These are phyloP conservation scores for Lipomyces chichibuensis DNA, from an alignment of 805 yeast genomes.

Conservation along the genomic window DNA sequence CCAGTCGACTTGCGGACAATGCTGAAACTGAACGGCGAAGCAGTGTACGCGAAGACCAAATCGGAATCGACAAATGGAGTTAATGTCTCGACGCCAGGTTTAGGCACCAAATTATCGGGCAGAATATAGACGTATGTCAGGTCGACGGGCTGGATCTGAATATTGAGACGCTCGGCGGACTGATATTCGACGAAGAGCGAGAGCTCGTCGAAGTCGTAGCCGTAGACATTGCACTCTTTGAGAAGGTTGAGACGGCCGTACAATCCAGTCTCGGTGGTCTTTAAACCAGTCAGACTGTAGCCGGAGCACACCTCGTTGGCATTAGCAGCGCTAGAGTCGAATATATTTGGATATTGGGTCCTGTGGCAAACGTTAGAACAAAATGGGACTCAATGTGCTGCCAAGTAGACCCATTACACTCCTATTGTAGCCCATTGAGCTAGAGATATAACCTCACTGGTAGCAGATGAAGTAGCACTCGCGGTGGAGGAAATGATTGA, in stretches of 20 bases:
- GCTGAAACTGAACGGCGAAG: slow-evolving; percentile 34
- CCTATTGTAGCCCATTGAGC: background rate
- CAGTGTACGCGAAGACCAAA: slow-evolving; percentile 10
- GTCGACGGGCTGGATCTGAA: slow-evolving; percentile 11
- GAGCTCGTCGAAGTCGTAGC: slow-evolving; percentile 18
- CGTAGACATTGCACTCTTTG: slow-evolving; percentile 30
- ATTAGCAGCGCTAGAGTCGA: background rate
- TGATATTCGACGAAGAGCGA: slow-evolving; percentile 11
- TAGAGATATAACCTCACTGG: background rate
- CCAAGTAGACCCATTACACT: background rate
- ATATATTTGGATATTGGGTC: background rate
- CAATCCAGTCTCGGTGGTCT: background rate
- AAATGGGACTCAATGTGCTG: background rate
- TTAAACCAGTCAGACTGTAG: background rate
- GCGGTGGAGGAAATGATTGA: background rate
- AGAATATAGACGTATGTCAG: slow-evolving; percentile 3
- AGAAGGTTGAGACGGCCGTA: background rate
- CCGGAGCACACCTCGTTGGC: slow-evolving; percentile 3
- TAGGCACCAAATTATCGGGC: slow-evolving; percentile 10
- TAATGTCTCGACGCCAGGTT: background rate
- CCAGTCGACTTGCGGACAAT: slow-evolving; percentile 38
- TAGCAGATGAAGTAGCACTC: background rate
- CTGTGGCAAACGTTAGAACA: background rate
- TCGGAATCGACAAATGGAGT: background rate
- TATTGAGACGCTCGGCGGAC: slow-evolving; percentile 8